These are phyloP conservation scores for Filobasidium floriforme DNA, from an alignment of 768 basidiomycete species.

Conservation along the genomic window DNA sequence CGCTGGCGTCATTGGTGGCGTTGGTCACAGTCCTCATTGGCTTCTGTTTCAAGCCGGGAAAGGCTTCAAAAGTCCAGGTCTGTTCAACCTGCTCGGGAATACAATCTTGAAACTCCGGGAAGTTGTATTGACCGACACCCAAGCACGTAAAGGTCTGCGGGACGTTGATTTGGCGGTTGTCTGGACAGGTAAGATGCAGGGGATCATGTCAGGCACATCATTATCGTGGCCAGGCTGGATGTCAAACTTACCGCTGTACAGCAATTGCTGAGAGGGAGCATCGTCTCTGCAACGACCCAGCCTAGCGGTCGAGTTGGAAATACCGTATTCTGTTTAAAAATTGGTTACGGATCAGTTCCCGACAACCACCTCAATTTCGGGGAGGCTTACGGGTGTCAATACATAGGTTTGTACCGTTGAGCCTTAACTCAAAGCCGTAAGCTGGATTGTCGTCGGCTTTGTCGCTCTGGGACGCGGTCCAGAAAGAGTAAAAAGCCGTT, in stretches of 20 bases:
- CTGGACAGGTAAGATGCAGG: not conserved
- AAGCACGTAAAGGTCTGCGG: conserved; percentile 7
- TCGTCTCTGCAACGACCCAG: not conserved
- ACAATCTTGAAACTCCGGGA: not conserved
- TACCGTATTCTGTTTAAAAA: not conserved
- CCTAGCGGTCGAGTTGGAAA: not conserved
- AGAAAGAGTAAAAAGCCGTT: not conserved
- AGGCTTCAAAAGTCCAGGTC: not conserved
- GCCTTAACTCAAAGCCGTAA: not conserved
- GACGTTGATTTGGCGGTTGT: not conserved
- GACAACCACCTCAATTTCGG: not conserved
- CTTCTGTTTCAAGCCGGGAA: not conserved
- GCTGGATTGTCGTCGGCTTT: conserved; percentile 1
- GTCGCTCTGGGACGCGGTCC: not conserved
- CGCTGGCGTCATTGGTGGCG: too few species aligned
- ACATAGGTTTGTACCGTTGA: not conserved
- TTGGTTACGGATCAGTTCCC: not conserved
- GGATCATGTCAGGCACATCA: not conserved
- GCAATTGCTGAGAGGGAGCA: not conserved
- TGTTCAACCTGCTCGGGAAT: not conserved
- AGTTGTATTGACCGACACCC: not conserved
- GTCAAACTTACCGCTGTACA: not conserved
- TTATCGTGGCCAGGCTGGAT: not conserved
- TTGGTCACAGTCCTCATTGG: too few species aligned
- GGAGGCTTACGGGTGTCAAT: not conserved